Base-by-base conservation (phyloP, 495 filamentous ascomycete genomes). In the Parathielavia hyrcaniae region DNA sequence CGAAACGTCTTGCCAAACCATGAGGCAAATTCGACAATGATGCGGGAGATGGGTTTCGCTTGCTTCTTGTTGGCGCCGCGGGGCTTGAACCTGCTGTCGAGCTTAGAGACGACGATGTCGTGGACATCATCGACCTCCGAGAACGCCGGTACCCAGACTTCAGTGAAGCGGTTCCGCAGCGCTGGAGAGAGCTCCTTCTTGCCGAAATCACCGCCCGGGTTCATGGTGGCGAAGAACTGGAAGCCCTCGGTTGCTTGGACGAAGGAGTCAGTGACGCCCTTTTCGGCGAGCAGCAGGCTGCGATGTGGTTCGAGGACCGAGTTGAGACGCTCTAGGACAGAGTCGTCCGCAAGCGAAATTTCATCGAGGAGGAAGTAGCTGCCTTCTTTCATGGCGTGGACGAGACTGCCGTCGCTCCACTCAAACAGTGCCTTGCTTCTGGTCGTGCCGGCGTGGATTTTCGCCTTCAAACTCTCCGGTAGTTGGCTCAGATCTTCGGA, bases 191-290 rank as follows among this genome's bases (percentile, higher is more conserved):
- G 83, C 69, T 99, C 95, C 62, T 87, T 86, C 68, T 99, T 99
- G 55, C 95, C 95, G 69, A 96, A 97, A 65, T 99, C 95, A 54
- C 95, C 95, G 39, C 93, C 95, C 10, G 95, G 95, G 61, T 99
- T 99, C 95, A 99, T 99, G 3, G 95, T 99, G 16, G 95, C 92
- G 47, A 97, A 76, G 66, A 97, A 96, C 67, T 97, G 92, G 72
- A 97, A 99, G 1, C 88, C 90, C 30, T 85, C 77, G n/a, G 79
- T 70, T 20, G 87, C 95, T 39, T 80, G 77, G 40, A 99, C 77
- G 62, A 88, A 83, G 8, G 90, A 87, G 64, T 93, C 84, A 35
- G 85, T 77, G 1, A 87, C 81, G 0, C 93, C 95, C 69, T 97
- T 97, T 70, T 99, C 95, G 2, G 95, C 95, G 19, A 99, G 81